Conservation (phyloP, 163 green algal species). For the Scenedesmus sp. region DNA sequence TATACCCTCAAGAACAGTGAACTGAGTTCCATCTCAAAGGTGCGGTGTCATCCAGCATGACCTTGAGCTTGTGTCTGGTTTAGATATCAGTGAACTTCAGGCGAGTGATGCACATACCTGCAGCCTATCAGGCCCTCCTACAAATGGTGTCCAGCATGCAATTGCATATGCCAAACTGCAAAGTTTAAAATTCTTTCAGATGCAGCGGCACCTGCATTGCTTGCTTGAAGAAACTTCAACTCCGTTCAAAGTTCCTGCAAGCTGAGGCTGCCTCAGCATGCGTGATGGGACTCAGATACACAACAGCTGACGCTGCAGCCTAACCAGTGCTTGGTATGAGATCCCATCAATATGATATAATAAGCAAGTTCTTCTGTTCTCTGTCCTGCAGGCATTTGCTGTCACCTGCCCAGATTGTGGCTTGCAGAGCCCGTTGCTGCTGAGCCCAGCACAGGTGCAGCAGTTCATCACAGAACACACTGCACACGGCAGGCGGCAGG, state of each 20-base stretch:
- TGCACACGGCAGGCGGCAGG: background rate
- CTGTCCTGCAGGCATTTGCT: slow-evolving; percentile 1
- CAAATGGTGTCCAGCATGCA: too few relatives aligned
- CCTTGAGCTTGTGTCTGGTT: background rate
- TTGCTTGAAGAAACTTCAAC: too few relatives aligned
- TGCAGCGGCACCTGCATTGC: too few relatives aligned
- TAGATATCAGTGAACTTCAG: background rate
- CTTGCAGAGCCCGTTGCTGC: background rate
- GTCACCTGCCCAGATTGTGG: slow-evolving; percentile 28
- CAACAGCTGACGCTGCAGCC: too few relatives aligned
- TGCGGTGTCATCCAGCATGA: background rate
- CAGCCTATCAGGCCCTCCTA: too few relatives aligned
- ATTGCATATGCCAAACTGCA: too few relatives aligned
- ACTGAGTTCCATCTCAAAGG: background rate
- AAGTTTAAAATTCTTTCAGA: too few relatives aligned
- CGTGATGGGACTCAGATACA: background rate
- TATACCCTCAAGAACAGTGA: slow-evolving; percentile 17
- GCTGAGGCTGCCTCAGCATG: too few relatives aligned
- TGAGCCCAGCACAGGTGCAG: background rate
- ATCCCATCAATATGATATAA: too few relatives aligned
- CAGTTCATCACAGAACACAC: background rate
- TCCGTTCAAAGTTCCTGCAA: background rate
- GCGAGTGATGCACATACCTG: background rate
- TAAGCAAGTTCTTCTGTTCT: background rate
- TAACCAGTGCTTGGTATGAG: too few relatives aligned